phyloP scores from a whole-genome alignment of 441 rosid genomes.

The Cnidoscolus chayamansa region DNA sequence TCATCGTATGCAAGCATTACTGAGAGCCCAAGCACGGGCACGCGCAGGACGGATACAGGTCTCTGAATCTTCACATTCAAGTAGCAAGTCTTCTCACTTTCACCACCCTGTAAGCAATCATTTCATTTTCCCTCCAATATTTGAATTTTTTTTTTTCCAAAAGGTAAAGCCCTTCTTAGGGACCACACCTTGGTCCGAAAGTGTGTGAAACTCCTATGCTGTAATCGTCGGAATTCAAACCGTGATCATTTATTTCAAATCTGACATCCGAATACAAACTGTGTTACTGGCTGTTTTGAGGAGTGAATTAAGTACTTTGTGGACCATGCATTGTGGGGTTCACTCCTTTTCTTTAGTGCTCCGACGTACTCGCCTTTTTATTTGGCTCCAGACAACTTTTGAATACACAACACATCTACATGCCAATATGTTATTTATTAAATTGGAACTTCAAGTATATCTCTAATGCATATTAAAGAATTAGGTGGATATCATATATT shows the following conservation, averaged over 20 bases:
- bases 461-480: no score
- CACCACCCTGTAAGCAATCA: conserved; percentile 54
- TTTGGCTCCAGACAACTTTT: conserved; percentile 1
- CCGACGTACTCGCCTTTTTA: not conserved
- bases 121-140: conserved; percentile 16
- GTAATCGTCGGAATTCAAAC: no score
- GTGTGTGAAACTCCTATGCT: no score
- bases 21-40: conserved; percentile 69
- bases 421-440: not conserved
- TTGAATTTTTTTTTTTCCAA: conserved; percentile 9
- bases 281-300: not conserved
- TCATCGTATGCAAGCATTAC: conserved; percentile 67
- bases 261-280: no score
- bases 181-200: no score
- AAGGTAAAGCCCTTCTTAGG: no score
- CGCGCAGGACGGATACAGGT: conserved; percentile 49
- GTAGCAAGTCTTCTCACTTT: conserved; percentile 64
- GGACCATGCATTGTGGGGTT: not conserved
- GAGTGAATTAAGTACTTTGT: conserved; percentile 11
- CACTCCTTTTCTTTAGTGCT: conserved; percentile 17
- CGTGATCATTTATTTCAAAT: no score
- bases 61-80: conserved; percentile 65
- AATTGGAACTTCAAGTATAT: no score
- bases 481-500: no score
- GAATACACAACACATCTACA: conserved; percentile 8